A percentile compares a stretch with the other conserved stretches of the same genome.
These are phyloP conservation scores for Yarrowia sp. DNA, from an alignment of 805 yeast genomes.

Conservation along the genomic window DNA sequence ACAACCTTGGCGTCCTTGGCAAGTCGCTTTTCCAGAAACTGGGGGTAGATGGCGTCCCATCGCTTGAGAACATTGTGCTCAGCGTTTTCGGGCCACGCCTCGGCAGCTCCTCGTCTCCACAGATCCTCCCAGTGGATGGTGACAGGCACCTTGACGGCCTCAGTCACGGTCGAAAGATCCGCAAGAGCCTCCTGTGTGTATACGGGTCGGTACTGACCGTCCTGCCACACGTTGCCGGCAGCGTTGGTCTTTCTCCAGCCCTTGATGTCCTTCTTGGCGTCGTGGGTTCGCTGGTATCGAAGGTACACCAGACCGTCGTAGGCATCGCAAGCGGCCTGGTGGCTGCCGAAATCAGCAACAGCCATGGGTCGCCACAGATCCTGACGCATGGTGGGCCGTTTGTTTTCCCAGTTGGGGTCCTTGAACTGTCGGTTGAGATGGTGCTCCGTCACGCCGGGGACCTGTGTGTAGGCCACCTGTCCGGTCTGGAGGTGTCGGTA, in stretches of 20 bases:
- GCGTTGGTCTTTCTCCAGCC: slow-evolving; percentile 66
- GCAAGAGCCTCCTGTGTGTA: slow-evolving; percentile 89
- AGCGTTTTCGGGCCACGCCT: slow-evolving; percentile 21
- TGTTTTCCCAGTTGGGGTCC: slow-evolving; percentile 86
- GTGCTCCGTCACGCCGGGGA: slow-evolving; percentile 51
- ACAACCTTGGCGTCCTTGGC: background rate
- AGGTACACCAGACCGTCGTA: slow-evolving; percentile 71
- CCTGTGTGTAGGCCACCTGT: slow-evolving; percentile 84
- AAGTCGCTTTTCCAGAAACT: slow-evolving; percentile 21
- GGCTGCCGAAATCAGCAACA: slow-evolving; percentile 62
- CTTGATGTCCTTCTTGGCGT: slow-evolving; percentile 55
- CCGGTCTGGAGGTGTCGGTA: slow-evolving; percentile 86
- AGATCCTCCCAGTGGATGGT: slow-evolving; percentile 76
- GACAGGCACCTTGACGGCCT: slow-evolving; percentile 48
- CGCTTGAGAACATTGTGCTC: slow-evolving; percentile 12
- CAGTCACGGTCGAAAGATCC: slow-evolving; percentile 69
- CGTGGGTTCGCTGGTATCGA: slow-evolving; percentile 66
- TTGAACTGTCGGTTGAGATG: slow-evolving; percentile 67
- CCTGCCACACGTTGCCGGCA: slow-evolving; percentile 80
- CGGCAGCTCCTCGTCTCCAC: slow-evolving; percentile 79
- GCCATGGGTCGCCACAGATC: slow-evolving; percentile 92
- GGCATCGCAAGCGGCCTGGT: slow-evolving; percentile 65
- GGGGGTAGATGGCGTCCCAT: slow-evolving; percentile 20
- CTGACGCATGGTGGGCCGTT: slow-evolving; percentile 71
- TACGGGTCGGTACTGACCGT: slow-evolving; percentile 85